Evolutionary conservation across 495 filamentous ascomycete genomes (phyloP).

Genomic region (Symbiotaphrina buchneri): DNA sequence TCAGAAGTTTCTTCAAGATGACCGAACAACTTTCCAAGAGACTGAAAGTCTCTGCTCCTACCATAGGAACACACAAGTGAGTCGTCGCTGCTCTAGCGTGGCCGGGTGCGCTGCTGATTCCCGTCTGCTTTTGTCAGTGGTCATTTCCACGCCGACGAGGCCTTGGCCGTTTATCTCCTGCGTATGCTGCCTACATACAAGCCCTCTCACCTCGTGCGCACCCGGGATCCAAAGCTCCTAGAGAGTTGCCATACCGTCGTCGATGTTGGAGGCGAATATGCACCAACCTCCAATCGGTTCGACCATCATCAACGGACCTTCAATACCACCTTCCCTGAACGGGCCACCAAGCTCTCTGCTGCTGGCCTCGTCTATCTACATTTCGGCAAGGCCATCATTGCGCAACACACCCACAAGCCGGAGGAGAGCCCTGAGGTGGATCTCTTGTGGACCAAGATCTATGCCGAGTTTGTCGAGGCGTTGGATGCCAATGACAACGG

Average conservation of each 20-base stretch:
- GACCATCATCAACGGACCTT: conserved; percentile 97
- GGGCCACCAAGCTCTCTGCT: conserved; percentile 70
- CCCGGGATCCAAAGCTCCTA: conserved; percentile 61
- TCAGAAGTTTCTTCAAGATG: conserved; percentile 26
- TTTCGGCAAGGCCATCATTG: conserved; percentile 67
- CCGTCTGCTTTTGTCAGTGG: conserved; percentile 24
- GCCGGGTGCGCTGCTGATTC: neutral
- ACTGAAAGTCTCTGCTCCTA: conserved; percentile 35
- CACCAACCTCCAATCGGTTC: conserved; percentile 50
- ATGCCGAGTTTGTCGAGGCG: conserved; percentile 84
- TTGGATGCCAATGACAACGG: conserved; percentile 97
- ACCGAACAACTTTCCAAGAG: conserved; percentile 39
- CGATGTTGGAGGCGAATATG: conserved; percentile 84
- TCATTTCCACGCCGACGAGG: conserved; percentile 97
- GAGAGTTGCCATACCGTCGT: conserved; percentile 81
- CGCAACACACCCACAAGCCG: conserved; percentile 35
- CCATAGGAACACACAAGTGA: conserved; percentile 73
- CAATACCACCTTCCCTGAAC: conserved; percentile 50
- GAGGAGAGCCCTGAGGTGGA: conserved; percentile 40
- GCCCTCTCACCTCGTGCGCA: conserved; percentile 54
- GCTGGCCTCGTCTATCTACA: conserved; percentile 92
- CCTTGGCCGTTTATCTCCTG: conserved; percentile 91
- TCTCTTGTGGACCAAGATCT: conserved; percentile 69
- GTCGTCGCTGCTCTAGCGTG: conserved; percentile 5
- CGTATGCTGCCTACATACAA: conserved; percentile 68